Percentiles rank a stretch among this genome's conserved stretches.
These are phyloP conservation scores for Botryotinia convoluta DNA, from an alignment of 2,329 filamentous ascomycete genomes.

Conservation along the genomic window DNA sequence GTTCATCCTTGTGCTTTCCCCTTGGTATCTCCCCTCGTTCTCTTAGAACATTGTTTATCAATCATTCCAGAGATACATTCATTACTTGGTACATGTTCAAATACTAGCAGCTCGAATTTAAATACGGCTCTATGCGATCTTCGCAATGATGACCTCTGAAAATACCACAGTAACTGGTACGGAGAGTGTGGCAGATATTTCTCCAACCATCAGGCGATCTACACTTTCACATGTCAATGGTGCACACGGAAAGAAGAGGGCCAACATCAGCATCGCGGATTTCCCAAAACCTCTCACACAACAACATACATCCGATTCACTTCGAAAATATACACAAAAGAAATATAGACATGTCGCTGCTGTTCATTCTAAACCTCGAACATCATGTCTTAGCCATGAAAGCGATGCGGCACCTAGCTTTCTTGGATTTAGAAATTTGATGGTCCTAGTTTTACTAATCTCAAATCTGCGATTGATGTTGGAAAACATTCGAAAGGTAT, in stretches of 20 bases:
- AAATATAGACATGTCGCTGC: constrained; percentile 94
- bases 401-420: constrained; percentile 73
- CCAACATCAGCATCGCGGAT: constrained; percentile 18
- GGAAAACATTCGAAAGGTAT: constrained; percentile 59
- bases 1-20: neutral
- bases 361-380: constrained; percentile 68
- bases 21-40: constrained; percentile 1
- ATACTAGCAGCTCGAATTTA: neutral
- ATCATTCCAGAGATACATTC: neutral
- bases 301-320: constrained; percentile 21
- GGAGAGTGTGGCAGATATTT: constrained; percentile 20
- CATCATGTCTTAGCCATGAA: constrained; percentile 86
- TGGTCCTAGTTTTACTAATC: constrained; percentile 89
- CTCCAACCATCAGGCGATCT: constrained; percentile 28
- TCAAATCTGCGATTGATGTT: constrained; percentile 93
- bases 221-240: constrained; percentile 31
- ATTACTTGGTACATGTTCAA: neutral
- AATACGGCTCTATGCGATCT: neutral
- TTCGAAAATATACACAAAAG: constrained; percentile 42
- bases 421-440: constrained; percentile 89
- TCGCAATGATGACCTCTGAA: constrained; percentile 28
- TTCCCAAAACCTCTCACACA: constrained; percentile 32
- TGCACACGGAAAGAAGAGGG: constrained; percentile 12
- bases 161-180: constrained; percentile 31
- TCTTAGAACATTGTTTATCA: neutral